Base-by-base conservation (phyloP, 1,284 basidiomycete genomes). In the Sparassis latifolia region DNA sequence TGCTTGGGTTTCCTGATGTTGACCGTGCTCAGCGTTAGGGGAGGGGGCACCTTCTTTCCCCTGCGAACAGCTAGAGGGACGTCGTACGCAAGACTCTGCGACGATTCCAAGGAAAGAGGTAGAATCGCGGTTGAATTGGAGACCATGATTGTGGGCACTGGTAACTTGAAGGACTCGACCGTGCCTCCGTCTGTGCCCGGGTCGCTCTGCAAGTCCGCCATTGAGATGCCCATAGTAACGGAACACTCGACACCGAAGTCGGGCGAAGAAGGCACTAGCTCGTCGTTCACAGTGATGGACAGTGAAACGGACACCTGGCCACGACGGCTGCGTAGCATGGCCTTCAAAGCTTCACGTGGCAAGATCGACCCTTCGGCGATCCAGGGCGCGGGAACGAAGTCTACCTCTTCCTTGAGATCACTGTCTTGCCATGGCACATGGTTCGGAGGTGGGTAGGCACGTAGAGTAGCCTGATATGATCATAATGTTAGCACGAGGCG, bases 281-380 rank as follows among this genome's bases (percentile, higher is more conserved):
- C 20, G 20, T 20, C 20, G 20, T 20, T 20, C 20, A 20, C 20
- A 20, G 20, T 20, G 20, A 20, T 20, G 20, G 20, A 20, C 20
- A 20, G 20, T 20, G 20, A 20, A 20, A 20, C 20, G 20, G 20
- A 20, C 20, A 20, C 20, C 20, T 20, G 20, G 20, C 20, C 20
- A 20, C n/a, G 35, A 7, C 62, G 62, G 38, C 57, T 57, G 44
- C 52, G 56, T n/a, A 70, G 60, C 41, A 63, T 54, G 40, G 60
- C 58, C 46, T 61, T 62, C 53, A 78, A 72, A 38, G 57, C 60
- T 33, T 70, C 68, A 9, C 71, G 71, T 48, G 75, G 64, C 51
- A 75, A 73, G 42, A 77, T 58, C 4, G 77, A 79, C 10, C 79
- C 79, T 61, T 79, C 77, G 37, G 79, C 69, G 10, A 72, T 68